Evolutionary conservation across 1,284 basidiomycete species (phyloP).

Genomic region (Ustilago tritici): DNA sequence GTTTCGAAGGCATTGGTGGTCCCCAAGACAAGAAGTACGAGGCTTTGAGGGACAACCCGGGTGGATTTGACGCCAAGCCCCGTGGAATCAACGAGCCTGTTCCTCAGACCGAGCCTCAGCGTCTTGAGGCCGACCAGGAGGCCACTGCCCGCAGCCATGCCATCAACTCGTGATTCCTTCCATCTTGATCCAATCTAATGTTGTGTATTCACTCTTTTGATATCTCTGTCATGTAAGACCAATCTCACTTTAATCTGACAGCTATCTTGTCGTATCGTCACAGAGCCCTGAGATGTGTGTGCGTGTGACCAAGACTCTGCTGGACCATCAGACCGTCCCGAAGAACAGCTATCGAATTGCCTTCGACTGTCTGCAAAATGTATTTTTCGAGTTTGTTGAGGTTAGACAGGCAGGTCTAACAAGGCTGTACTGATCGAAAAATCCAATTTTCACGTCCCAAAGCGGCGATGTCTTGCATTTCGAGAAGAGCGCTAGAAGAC

Average conservation of each 20-base stretch:
- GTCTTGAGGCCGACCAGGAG: constrained; percentile 54
- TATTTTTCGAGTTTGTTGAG: not conserved
- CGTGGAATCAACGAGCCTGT: constrained; percentile 53
- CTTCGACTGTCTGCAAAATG: not conserved
- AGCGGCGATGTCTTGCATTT: not conserved
- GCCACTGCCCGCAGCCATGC: constrained; percentile 46
- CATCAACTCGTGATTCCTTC: constrained; percentile 40
- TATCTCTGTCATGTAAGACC: not conserved
- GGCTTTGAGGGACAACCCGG: constrained; percentile 51
- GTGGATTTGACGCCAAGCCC: constrained; percentile 49
- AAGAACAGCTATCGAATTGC: not conserved
- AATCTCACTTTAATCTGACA: too few relatives aligned
- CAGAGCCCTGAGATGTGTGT: too few relatives aligned
- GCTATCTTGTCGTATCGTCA: not conserved
- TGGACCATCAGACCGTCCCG: too few relatives aligned
- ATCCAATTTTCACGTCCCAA: not conserved
- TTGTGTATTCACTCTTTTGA: not conserved
- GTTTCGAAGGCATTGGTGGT: constrained; percentile 58
- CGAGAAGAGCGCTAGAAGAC: constrained; percentile 6
- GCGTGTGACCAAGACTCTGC: too few relatives aligned
- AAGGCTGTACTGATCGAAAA: not conserved
- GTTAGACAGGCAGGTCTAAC: not conserved
- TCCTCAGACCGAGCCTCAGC: constrained; percentile 54
- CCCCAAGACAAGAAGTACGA: constrained; percentile 59
- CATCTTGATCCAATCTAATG: not conserved